Conservation (phyloP, 805 yeast species). For the Ogataea parapolymorpha region DNA sequence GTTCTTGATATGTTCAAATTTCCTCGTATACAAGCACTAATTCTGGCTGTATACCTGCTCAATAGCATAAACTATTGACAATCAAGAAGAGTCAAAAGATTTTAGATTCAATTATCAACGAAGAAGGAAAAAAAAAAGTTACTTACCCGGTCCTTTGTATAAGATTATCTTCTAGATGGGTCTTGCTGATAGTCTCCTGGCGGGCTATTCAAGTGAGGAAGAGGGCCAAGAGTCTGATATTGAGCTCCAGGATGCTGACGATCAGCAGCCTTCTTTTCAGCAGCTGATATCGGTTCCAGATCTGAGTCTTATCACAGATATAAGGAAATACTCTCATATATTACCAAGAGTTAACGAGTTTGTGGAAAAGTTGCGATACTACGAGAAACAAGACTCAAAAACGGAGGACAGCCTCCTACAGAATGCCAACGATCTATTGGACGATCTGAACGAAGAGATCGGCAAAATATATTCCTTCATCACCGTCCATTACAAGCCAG, state of each 20-base stretch:
- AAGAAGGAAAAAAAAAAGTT: conserved; percentile 1
- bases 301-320: conserved; percentile 21
- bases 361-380: conserved; percentile 24
- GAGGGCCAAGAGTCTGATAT: conserved; percentile 6
- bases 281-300: conserved; percentile 13
- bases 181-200: conserved; percentile 40
- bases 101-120: conserved; percentile 2
- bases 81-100: conserved; percentile 7
- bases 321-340: conserved; percentile 28
- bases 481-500: conserved; percentile 49
- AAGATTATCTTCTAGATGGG: conserved; percentile 25
- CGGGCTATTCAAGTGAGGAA: conserved; percentile 39
- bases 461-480: conserved; percentile 45
- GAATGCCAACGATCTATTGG: conserved; percentile 51
- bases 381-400: conserved; percentile 30
- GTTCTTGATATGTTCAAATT: conserved; percentile 8
- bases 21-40: conserved; percentile 12
- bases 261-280: conserved; percentile 4
- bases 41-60: conserved; percentile 16
- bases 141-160: conserved; percentile 8
- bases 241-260: neutral
- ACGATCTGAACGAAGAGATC: conserved; percentile 55
- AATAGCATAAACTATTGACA: conserved; percentile 25
- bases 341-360: conserved; percentile 21
- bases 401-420: conserved; percentile 51